phyloP scores from a whole-genome alignment of 2,329 filamentous ascomycete species.

The Calonectria pseudoturangicola region DNA sequence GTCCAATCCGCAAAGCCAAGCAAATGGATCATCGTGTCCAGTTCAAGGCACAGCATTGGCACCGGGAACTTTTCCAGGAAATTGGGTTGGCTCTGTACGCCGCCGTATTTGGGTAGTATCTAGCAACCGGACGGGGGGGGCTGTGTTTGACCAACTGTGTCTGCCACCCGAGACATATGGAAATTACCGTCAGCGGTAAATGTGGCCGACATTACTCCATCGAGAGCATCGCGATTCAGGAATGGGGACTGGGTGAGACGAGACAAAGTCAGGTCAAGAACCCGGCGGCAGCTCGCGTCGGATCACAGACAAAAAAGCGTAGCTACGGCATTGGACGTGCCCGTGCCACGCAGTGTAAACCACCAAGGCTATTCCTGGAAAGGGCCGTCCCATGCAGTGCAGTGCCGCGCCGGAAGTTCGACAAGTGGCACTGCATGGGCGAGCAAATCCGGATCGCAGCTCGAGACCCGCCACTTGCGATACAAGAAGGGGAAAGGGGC shows the following conservation, averaged over 20 bases:
- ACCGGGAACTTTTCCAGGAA: background rate
- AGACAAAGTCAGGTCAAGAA: background rate
- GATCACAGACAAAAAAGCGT: background rate
- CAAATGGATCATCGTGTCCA: background rate
- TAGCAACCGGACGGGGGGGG: too few species aligned
- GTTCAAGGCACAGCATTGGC: background rate
- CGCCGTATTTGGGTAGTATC: background rate
- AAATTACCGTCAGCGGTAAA: conserved; percentile 14
- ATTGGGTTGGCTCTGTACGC: background rate
- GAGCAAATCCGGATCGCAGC: background rate
- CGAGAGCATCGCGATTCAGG: background rate
- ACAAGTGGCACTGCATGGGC: conserved; percentile 30
- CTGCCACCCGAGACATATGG: background rate
- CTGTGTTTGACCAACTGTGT: background rate
- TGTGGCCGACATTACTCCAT: conserved; percentile 3
- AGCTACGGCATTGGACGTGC: background rate
- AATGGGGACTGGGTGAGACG: background rate
- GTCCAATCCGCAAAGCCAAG: background rate
- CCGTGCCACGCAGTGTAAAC: conserved; percentile 12
- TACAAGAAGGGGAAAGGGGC: background rate
- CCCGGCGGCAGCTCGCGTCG: background rate
- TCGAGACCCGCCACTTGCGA: background rate
- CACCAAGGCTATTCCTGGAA: conserved; percentile 25
- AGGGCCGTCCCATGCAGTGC: background rate
- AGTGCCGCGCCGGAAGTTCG: background rate